These are phyloP conservation scores for Candida sanyiensis DNA, from an alignment of 805 yeast genomes.

Conservation along the genomic window DNA sequence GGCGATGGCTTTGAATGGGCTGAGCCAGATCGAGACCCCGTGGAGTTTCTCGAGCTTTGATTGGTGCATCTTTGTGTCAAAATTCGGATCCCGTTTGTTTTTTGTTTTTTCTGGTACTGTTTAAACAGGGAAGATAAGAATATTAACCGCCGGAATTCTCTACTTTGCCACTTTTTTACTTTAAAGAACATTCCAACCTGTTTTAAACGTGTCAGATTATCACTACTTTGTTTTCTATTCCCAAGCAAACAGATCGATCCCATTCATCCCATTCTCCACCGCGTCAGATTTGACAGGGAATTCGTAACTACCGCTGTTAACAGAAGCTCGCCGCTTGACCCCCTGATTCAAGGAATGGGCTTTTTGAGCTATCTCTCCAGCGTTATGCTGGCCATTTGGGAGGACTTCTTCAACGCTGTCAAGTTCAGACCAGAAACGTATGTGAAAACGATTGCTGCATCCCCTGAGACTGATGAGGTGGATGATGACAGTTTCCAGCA, in stretches of 20 bases:
- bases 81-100: neutral
- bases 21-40: conserved; percentile 13
- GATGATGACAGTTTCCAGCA: neutral
- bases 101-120: neutral
- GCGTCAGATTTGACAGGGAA: no score
- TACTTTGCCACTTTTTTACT: no score
- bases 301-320: no score
- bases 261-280: no score
- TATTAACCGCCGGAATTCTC: no score
- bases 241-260: no score
- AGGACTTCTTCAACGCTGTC: neutral
- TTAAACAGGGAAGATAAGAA: no score
- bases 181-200: neutral
- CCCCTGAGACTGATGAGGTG: neutral
- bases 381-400: conserved; percentile 3
- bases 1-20: conserved; percentile 14
- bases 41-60: conserved; percentile 8
- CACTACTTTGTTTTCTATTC: no score
- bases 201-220: no score
- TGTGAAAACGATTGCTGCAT: neutral
- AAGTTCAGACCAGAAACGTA: conserved; percentile 3
- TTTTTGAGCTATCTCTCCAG: neutral
- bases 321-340: no score
- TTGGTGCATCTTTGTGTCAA: neutral
- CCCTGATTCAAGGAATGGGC: conserved; percentile 1